Evolutionary conservation across 2,329 filamentous ascomycete genomes (phyloP).

Genomic region (Didymella pinodella): DNA sequence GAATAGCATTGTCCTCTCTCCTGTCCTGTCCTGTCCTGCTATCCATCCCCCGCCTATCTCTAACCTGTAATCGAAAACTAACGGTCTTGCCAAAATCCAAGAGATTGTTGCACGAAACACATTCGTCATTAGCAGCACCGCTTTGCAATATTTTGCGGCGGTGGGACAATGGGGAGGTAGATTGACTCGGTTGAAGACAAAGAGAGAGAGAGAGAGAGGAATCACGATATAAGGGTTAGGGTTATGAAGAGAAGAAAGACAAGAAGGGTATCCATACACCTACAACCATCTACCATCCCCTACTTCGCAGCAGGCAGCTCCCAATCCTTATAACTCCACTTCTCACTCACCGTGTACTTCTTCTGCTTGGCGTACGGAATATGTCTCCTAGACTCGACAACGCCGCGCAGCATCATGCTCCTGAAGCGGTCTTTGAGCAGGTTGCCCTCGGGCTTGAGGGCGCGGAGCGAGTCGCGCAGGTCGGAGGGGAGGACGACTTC

Average conservation of each 20-base stretch:
- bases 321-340: constrained; percentile 98
- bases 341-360: constrained; percentile 85
- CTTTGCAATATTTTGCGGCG: no score
- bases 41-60: no score
- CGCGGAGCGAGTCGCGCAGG: constrained; percentile 58
- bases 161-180: no score
- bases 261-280: constrained; percentile 3
- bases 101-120: no score
- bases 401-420: constrained; percentile 85
- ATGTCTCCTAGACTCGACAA: constrained; percentile 82
- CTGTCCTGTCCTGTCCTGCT: no score
- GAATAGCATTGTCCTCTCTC: no score
- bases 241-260: neutral
- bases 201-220: no score
- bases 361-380: constrained; percentile 83
- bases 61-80: no score
- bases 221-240: no score
- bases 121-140: no score
- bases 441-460: constrained; percentile 89
- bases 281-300: neutral
- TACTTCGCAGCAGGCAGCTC: constrained; percentile 54
- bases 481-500: constrained; percentile 61
- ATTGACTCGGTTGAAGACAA: no score
- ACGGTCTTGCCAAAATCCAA: no score
- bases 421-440: constrained; percentile 90